Percentiles rank a stretch among this genome's conserved stretches.
Evolutionary conservation across 2,329 filamentous ascomycete species (phyloP).

Genomic region (Trichoderma endophyticum): DNA sequence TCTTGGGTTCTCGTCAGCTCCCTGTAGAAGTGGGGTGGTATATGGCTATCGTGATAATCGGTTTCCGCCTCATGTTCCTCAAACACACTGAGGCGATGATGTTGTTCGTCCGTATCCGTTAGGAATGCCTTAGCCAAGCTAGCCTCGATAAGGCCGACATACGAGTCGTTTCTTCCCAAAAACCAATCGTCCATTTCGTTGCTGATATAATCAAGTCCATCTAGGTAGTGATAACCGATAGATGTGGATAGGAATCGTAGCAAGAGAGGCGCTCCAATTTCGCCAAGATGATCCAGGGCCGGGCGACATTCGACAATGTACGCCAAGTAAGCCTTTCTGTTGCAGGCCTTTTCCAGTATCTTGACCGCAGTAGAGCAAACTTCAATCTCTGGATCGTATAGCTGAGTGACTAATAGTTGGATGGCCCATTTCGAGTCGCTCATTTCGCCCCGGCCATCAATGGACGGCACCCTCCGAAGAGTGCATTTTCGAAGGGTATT

Average conservation of each 20-base stretch:
- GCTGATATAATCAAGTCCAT: conserved; percentile 96
- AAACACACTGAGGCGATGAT: conserved; percentile 56
- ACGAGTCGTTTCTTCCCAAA: conserved; percentile 91
- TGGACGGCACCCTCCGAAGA: conserved; percentile 45
- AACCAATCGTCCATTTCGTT: conserved; percentile 99
- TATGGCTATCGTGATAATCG: conserved; percentile 60
- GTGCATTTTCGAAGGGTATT: conserved; percentile 85
- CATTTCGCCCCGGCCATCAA: conserved; percentile 37
- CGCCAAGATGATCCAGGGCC: conserved; percentile 89
- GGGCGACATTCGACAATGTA: conserved; percentile 96
- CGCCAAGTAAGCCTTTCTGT: conserved; percentile 84
- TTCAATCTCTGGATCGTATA: conserved; percentile 96
- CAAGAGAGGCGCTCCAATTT: conserved; percentile 90
- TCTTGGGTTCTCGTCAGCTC: conserved; percentile 91
- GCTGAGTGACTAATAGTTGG: conserved; percentile 90
- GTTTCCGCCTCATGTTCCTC: conserved; percentile 56
- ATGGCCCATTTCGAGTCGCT: conserved; percentile 93
- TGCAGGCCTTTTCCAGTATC: conserved; percentile 95
- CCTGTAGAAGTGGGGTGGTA: conserved; percentile 97
- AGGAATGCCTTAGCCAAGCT: conserved; percentile 82
- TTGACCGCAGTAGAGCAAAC: conserved; percentile 96
- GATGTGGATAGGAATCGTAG: conserved; percentile 92
- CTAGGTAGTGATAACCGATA: conserved; percentile 94
- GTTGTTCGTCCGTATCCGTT: conserved; percentile 58
- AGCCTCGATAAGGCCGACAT: conserved; percentile 92